These are phyloP conservation scores for Meira nashicola DNA, from an alignment of 1,284 basidiomycete species.

Conservation along the genomic window DNA sequence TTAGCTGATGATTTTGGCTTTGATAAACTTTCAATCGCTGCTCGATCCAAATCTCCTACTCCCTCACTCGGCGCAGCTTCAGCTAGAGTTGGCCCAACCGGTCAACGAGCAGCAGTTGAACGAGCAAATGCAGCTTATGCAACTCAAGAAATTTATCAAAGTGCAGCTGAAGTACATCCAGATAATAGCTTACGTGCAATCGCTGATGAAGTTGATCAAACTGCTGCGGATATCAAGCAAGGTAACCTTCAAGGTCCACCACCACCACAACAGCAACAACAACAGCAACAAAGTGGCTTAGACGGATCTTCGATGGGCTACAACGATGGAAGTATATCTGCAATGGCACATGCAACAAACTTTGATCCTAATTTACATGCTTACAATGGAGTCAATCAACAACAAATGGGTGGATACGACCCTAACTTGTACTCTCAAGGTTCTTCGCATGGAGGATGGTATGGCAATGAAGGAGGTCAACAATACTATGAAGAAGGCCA, in stretches of 20 bases:
- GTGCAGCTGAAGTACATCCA: slow-evolving; percentile 36
- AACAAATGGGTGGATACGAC: slow-evolving; percentile 3
- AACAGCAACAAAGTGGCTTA: not conserved
- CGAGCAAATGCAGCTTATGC: slow-evolving; percentile 39
- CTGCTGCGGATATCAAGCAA: slow-evolving; percentile 29
- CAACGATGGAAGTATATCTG: not conserved
- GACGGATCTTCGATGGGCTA: not conserved
- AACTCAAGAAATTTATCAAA: slow-evolving; percentile 42
- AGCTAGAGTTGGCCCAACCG: not conserved
- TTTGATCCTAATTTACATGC: not conserved
- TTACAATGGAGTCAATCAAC: not conserved
- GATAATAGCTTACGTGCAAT: slow-evolving; percentile 41
- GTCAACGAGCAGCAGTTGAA: slow-evolving; percentile 19
- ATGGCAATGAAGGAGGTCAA: not conserved
- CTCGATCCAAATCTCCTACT: slow-evolving; percentile 1
- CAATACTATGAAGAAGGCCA: slow-evolving; percentile 8
- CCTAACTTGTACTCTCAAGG: not conserved
- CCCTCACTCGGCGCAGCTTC: slow-evolving; percentile 10
- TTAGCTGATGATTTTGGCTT: slow-evolving; percentile 43
- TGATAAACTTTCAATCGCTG: slow-evolving; percentile 29
- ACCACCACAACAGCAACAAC: not conserved
- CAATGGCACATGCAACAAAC: not conserved
- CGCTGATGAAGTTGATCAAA: slow-evolving; percentile 34
- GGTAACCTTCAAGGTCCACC: slow-evolving; percentile 10
- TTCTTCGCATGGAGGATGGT: not conserved